Evolutionary conservation across 169 alveolate genomes (phyloP), one percentile per base, ranked within the genome.

Genomic region (Plasmodium berghei): DNA sequence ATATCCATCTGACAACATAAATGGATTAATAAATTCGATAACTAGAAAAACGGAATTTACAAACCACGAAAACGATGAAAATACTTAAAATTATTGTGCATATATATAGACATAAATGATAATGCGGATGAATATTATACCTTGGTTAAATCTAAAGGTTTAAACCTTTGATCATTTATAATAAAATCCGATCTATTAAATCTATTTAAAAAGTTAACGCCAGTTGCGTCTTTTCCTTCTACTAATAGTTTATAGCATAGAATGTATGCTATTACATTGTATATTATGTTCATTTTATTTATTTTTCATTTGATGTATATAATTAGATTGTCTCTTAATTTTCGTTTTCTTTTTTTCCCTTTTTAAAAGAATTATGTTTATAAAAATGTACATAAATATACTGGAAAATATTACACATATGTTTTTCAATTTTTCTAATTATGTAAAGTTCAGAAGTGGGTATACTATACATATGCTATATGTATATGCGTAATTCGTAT

Each of bases 211-310:
- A 64, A 55, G 14, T 28, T 40, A 54, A 48, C 10, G 14, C 62
- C 45, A 58, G 46, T 5, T 58, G 26, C 14, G 16, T 75, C 55
- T 45, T 48, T 63, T 12, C 77, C 89, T 54, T 56, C 55, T 40
- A 48, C 26, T 56, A 63, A 22, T 24, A 45, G 56, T 18, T 75
- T 64, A 52, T 64, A 75, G 52, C 62, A 66, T 22, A 75, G 75
- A 40, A 75, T 52, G 56, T 28, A 67, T 75, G 66, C 49, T 63
- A 75, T 20, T 75, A 64, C 20, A 14, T 45, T 56, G 20, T 52
- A 45, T 75, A 75, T 18, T 62, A 63, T 24, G 14, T 75, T 75
- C 89, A 75, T 75, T 75, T 75, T 75, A 16, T 49, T 75, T 24
- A 16, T 14, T 48, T 74, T 74, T 16, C 40, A 18, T 20, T 63